phyloP scores from a whole-genome alignment of 1,284 basidiomycete genomes.

The Mixia osmundae region DNA sequence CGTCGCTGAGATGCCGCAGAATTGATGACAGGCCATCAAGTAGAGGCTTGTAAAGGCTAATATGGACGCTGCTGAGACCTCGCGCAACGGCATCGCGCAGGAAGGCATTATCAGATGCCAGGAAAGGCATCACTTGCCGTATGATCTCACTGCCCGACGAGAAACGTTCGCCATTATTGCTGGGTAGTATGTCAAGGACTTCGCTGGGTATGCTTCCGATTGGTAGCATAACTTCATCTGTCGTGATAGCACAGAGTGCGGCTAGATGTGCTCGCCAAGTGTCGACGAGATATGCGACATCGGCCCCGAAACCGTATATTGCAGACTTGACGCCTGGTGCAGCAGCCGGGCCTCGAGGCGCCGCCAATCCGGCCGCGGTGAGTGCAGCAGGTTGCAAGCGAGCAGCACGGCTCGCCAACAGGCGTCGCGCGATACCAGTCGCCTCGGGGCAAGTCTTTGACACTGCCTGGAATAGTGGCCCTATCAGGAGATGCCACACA shows the following conservation, averaged over 20 bases:
- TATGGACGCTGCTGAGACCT: constrained; percentile 65
- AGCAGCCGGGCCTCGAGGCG: constrained; percentile 12
- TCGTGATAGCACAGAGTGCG: constrained; percentile 36
- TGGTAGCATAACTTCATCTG: constrained; percentile 26
- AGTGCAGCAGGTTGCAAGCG: constrained; percentile 24
- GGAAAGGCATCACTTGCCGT: constrained; percentile 58
- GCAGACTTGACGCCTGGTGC: too few species aligned
- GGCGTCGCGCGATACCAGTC: constrained; percentile 22
- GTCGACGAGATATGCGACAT: constrained; percentile 41
- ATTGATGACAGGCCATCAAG: constrained; percentile 61
- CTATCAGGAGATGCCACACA: constrained; percentile 25
- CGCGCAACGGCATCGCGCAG: constrained; percentile 69
- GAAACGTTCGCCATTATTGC: constrained; percentile 4
- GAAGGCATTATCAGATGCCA: constrained; percentile 57
- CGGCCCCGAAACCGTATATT: too few species aligned
- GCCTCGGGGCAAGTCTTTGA: constrained; percentile 21
- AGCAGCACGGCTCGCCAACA: constrained; percentile 22
- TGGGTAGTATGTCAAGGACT: background rate
- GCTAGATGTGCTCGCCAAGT: constrained; percentile 79
- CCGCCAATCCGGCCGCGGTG: constrained; percentile 19
- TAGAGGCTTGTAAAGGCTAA: constrained; percentile 48
- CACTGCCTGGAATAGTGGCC: constrained; percentile 22
- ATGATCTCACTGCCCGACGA: constrained; percentile 30
- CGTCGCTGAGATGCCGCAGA: constrained; percentile 58
- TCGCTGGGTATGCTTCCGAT: background rate